phyloP scores from a whole-genome alignment of 78 protist species.

The Planoprotostelium fungivorum region DNA sequence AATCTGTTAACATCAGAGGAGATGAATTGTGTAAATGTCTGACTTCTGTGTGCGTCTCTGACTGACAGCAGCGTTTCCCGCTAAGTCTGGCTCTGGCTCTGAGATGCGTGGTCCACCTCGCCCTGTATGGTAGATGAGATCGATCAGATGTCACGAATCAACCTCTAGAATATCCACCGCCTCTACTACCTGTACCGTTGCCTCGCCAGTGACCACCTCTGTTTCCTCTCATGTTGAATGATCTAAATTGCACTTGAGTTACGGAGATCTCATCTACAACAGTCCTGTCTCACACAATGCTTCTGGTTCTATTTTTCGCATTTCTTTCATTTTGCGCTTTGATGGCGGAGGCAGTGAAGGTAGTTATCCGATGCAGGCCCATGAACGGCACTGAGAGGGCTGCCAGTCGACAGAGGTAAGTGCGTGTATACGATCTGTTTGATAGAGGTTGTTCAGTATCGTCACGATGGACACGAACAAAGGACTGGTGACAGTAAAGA shows the following conservation, averaged over 20 bases:
- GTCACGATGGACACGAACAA: background rate
- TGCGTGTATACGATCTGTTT: background rate
- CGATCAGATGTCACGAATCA: no score
- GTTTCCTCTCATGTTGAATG: no score
- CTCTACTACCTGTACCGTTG: no score
- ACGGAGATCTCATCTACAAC: no score
- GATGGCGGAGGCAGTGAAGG: slow-evolving; percentile 18
- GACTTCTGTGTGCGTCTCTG: background rate
- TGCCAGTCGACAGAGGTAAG: background rate
- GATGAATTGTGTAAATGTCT: background rate
- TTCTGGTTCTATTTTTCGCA: no score
- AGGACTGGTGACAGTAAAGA: background rate
- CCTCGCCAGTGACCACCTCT: no score
- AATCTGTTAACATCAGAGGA: background rate
- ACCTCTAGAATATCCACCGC: no score
- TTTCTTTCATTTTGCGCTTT: no score
- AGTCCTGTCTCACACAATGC: no score
- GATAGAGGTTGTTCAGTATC: background rate
- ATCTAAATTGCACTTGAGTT: no score
- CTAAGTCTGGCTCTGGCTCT: background rate
- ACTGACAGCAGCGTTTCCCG: background rate
- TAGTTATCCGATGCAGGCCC: slow-evolving; percentile 43
- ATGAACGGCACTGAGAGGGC: slow-evolving; percentile 13
- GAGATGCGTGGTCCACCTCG: background rate
- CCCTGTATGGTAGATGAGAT: no score